phyloP scores from a whole-genome alignment of 2,329 filamentous ascomycete genomes.

The Botryosphaeria dothidea region DNA sequence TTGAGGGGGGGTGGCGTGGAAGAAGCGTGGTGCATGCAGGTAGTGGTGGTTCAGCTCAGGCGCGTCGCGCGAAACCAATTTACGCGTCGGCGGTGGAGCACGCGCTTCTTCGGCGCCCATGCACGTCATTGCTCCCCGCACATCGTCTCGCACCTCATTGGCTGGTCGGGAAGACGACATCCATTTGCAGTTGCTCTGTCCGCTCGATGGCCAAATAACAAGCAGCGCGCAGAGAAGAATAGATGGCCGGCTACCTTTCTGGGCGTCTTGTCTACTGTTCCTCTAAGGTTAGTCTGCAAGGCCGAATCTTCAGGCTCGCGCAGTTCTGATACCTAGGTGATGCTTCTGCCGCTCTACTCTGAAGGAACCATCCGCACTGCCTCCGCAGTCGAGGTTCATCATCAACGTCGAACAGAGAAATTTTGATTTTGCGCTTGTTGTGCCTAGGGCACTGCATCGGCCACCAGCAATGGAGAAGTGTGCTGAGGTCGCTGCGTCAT shows the following conservation, averaged over 20 bases:
- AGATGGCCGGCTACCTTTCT: neutral
- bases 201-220: neutral
- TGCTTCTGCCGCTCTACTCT: neutral
- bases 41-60: neutral
- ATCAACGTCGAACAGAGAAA: neutral
- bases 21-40: neutral
- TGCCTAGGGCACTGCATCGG: constrained; percentile 5
- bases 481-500: constrained; percentile 2
- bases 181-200: too few species aligned
- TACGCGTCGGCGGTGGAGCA: neutral
- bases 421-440: constrained; percentile 14
- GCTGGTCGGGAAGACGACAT: neutral
- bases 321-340: constrained; percentile 16
- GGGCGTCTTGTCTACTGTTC: neutral
- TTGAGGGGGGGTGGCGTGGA: neutral
- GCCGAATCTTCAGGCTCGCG: neutral
- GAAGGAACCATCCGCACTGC: constrained; percentile 7
- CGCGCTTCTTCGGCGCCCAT: neutral
- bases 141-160: neutral
- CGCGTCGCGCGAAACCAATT: constrained; percentile 5
- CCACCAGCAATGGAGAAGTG: neutral
- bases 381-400: constrained; percentile 6
- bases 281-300: constrained; percentile 16
- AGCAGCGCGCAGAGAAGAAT: neutral
- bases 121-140: neutral